phyloP scores from a whole-genome alignment of 495 filamentous ascomycete genomes.

The Aspergillus ellipticus region DNA sequence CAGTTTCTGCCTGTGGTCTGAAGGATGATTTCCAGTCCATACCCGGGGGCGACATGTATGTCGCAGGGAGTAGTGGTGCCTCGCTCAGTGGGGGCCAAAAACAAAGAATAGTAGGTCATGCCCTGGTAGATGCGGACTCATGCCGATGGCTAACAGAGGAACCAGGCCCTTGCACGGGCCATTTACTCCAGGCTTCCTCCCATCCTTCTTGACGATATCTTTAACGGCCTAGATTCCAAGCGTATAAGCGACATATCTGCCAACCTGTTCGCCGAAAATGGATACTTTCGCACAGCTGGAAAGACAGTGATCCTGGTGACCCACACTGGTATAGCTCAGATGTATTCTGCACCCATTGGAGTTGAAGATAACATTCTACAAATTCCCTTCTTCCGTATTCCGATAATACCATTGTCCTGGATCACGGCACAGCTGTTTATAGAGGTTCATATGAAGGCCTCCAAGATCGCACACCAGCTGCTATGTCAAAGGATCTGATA shows the following conservation, averaged over 20 bases:
- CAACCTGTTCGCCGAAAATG: background rate
- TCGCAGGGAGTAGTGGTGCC: slow-evolving; percentile 79
- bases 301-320: background rate
- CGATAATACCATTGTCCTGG: background rate
- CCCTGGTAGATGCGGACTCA: background rate
- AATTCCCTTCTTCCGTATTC: background rate
- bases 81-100: slow-evolving; percentile 52
- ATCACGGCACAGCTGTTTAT: background rate
- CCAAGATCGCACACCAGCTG: no score
- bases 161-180: background rate
- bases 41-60: slow-evolving; percentile 63
- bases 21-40: background rate
- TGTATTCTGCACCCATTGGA: no score
- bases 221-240: background rate
- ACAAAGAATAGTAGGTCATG: background rate
- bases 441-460: background rate
- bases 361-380: background rate
- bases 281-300: background rate
- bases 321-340: background rate
- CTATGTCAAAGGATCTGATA: background rate
- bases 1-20: background rate
- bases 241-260: background rate
- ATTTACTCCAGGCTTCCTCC: background rate
- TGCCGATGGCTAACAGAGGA: background rate
- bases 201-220: background rate